These are phyloP conservation scores for Boletus rubroflammeus DNA, from an alignment of 768 basidiomycete species.

Conservation along the genomic window DNA sequence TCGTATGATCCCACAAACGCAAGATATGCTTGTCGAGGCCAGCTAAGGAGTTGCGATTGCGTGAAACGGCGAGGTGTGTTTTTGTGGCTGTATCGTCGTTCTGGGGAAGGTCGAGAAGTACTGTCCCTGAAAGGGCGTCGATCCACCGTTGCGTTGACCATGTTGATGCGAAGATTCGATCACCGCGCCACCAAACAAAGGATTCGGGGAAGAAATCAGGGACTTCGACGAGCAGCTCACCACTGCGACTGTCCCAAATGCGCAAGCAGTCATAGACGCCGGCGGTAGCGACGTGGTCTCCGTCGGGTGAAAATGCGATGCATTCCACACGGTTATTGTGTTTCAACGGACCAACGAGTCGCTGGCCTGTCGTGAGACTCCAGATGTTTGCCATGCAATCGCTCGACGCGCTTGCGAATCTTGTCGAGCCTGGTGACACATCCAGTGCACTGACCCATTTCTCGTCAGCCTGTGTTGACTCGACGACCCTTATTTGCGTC, in stretches of 20 bases:
- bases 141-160: conserved; percentile 11
- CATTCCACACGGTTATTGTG: conserved; percentile 9
- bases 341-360: conserved; percentile 13
- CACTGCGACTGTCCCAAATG: conserved; percentile 12
- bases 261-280: conserved; percentile 6
- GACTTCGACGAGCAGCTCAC: background rate
- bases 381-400: conserved; percentile 6
- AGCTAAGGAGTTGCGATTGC: conserved; percentile 2
- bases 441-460: conserved; percentile 10
- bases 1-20: conserved; percentile 9
- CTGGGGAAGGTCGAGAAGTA: conserved; percentile 10
- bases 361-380: conserved; percentile 9
- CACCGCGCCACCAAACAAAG: conserved; percentile 15
- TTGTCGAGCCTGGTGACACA: conserved; percentile 14
- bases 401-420: conserved; percentile 12
- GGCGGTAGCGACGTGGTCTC: conserved; percentile 11
- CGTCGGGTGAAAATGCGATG: conserved; percentile 15
- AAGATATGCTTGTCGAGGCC: conserved; percentile 1
- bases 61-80: conserved; percentile 9
- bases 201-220: conserved; percentile 9
- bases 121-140: conserved; percentile 4
- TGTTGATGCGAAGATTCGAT: conserved; percentile 13
- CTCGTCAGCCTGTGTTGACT: background rate
- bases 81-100: background rate
- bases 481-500: background rate